phyloP scores from a whole-genome alignment of 768 basidiomycete species.

The Russula olivacea region DNA sequence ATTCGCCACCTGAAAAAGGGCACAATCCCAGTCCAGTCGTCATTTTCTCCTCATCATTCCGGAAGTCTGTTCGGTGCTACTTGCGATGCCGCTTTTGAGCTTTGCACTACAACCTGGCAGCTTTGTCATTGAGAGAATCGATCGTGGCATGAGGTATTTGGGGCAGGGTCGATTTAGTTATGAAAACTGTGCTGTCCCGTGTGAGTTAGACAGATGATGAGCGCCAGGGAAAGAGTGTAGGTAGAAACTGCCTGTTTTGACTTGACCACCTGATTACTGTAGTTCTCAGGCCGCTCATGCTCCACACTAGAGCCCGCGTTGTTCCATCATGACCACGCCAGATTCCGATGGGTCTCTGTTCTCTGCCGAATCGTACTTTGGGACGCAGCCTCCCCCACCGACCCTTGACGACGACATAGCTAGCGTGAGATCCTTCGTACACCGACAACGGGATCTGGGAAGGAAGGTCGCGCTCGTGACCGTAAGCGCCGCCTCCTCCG shows the following conservation, averaged over 20 bases:
- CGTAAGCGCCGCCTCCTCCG: slow-evolving; percentile 43
- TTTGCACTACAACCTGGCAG: not conserved
- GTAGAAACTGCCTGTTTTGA: too few relatives aligned
- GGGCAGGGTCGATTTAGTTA: not conserved
- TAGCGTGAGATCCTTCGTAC: slow-evolving; percentile 61
- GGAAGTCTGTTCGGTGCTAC: not conserved
- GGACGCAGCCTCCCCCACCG: slow-evolving; percentile 74
- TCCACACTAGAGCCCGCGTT: not conserved
- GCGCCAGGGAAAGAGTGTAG: not conserved
- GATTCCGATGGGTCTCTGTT: slow-evolving; percentile 36
- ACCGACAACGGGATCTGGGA: slow-evolving; percentile 54
- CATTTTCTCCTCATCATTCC: not conserved
- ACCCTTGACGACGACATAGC: slow-evolving; percentile 63
- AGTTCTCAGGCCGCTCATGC: not conserved
- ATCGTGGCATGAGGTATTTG: not conserved
- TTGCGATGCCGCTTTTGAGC: not conserved
- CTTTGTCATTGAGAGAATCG: not conserved
- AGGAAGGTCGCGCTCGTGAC: slow-evolving; percentile 90
- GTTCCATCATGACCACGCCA: slow-evolving; percentile 13
- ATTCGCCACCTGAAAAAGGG: not conserved
- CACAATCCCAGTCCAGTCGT: not conserved
- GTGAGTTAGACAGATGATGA: not conserved
- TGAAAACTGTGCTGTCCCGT: not conserved
- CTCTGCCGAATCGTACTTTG: slow-evolving; percentile 87
- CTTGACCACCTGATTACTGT: not conserved